Evolutionary conservation across 78 protist species (phyloP).

Genomic region (Dictyostelium purpureum): DNA sequence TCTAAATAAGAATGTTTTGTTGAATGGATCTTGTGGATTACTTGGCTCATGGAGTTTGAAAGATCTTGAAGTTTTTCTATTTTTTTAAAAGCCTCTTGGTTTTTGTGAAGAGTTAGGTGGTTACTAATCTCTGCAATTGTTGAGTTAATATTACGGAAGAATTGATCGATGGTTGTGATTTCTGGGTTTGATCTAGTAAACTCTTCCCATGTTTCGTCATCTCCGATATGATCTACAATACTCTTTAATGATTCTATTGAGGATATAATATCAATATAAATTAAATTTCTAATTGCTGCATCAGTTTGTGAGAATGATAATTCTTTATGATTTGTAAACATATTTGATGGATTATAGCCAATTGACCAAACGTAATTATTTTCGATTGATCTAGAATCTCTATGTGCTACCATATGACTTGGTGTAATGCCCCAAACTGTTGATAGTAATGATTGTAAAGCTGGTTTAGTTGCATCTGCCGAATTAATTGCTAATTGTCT

Average conservation of each 20-base stretch:
- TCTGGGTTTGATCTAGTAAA: not conserved
- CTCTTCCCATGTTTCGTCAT: constrained; percentile 75
- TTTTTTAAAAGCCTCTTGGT: not conserved
- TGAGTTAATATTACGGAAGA: not conserved
- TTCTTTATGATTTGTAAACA: constrained; percentile 12
- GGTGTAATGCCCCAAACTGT: constrained; percentile 59
- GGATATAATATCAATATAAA: constrained; percentile 17
- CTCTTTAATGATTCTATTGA: constrained; percentile 7
- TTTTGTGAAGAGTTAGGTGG: constrained; percentile 8
- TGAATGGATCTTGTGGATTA: constrained; percentile 3
- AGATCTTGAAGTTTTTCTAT: not conserved
- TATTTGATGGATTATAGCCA: constrained; percentile 6
- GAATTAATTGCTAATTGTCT: constrained; percentile 17
- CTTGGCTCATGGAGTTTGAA: not conserved
- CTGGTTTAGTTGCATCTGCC: constrained; percentile 64
- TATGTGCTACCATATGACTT: not conserved
- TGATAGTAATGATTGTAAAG: not conserved
- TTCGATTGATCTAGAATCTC: constrained; percentile 3
- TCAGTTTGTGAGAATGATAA: constrained; percentile 48
- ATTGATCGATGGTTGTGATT: not conserved
- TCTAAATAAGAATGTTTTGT: constrained; percentile 29
- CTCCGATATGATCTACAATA: constrained; percentile 30
- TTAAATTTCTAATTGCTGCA: constrained; percentile 19
- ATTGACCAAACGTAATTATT: constrained; percentile 40
- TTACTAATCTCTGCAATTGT: not conserved